phyloP scores from a whole-genome alignment of 306 rosid genomes.

The Cotoneaster glaucophyllus region DNA sequence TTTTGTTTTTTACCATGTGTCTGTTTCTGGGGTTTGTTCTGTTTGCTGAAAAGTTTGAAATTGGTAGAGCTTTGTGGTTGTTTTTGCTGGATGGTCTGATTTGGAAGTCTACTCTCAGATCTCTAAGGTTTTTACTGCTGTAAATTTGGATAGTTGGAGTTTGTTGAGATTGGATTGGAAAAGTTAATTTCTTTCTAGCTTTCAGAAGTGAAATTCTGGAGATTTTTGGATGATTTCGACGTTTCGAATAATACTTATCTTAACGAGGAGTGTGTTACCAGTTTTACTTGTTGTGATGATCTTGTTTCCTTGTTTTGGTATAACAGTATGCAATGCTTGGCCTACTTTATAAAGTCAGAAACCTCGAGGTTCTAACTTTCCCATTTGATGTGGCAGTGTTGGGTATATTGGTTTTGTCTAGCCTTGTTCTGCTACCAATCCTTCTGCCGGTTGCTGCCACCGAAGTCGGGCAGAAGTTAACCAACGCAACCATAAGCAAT shows the following conservation, averaged over 20 bases:
- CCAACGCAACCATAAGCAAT: conserved; percentile 27
- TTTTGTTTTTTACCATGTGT: not conserved
- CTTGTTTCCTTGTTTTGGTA: not conserved
- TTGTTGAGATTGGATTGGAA: not conserved
- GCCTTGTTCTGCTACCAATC: conserved; percentile 67
- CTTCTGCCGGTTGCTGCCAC: conserved; percentile 81
- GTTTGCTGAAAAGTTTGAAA: not conserved
- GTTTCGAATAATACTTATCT: not conserved
- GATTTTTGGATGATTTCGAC: not conserved
- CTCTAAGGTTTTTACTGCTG: not conserved
- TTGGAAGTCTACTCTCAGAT: not conserved
- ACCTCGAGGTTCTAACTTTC: not conserved
- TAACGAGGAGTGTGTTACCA: not conserved
- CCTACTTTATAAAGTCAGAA: not conserved
- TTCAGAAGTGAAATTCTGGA: not conserved
- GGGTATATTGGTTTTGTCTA: conserved; percentile 57
- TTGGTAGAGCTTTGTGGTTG: not conserved
- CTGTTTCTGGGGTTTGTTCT: not conserved
- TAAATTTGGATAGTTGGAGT: not conserved
- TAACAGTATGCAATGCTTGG: not conserved
- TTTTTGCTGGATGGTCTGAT: not conserved
- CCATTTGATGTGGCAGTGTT: conserved; percentile 47
- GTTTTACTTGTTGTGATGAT: not conserved
- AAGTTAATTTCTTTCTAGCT: not conserved
- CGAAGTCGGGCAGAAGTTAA: conserved; percentile 18